Conservation (phyloP, 2,329 filamentous ascomycete genomes). For the Cladorrhinum sp. region DNA sequence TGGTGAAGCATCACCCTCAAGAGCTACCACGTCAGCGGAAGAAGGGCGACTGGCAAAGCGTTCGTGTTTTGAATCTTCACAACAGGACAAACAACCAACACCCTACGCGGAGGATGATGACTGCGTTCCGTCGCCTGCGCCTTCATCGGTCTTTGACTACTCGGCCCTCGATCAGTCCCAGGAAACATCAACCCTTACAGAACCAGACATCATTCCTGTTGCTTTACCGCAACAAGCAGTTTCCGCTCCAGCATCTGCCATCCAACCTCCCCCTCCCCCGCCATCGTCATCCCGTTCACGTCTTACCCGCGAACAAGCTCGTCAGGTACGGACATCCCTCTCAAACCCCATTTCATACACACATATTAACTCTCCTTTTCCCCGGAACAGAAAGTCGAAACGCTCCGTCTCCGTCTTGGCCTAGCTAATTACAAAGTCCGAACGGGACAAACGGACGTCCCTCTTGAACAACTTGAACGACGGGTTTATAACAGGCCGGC, state of each 20-base stretch:
- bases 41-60: constrained; percentile 15
- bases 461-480: constrained; percentile 57
- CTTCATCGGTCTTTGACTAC: constrained; percentile 49
- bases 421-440: constrained; percentile 73
- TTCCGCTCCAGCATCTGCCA: constrained; percentile 15
- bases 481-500: constrained; percentile 31
- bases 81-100: constrained; percentile 30
- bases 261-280: not conserved
- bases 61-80: constrained; percentile 15
- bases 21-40: constrained; percentile 17
- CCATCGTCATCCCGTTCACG: constrained; percentile 1
- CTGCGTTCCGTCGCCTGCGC: constrained; percentile 32
- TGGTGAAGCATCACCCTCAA: constrained; percentile 8
- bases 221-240: not conserved
- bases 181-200: constrained; percentile 45
- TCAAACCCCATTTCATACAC: too few species aligned
- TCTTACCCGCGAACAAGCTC: constrained; percentile 51
- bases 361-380: not conserved
- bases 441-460: constrained; percentile 67
- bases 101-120: constrained; percentile 6
- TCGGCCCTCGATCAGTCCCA: constrained; percentile 48
- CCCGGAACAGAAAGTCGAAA: constrained; percentile 55
- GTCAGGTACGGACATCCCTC: constrained; percentile 41
- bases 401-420: constrained; percentile 64
- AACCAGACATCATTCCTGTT: constrained; percentile 39